Percentiles rank a stretch among this genome's conserved stretches.
Evolutionary conservation across 306 rosid species (phyloP).

Genomic region (Macrotyloma uniflorum): DNA sequence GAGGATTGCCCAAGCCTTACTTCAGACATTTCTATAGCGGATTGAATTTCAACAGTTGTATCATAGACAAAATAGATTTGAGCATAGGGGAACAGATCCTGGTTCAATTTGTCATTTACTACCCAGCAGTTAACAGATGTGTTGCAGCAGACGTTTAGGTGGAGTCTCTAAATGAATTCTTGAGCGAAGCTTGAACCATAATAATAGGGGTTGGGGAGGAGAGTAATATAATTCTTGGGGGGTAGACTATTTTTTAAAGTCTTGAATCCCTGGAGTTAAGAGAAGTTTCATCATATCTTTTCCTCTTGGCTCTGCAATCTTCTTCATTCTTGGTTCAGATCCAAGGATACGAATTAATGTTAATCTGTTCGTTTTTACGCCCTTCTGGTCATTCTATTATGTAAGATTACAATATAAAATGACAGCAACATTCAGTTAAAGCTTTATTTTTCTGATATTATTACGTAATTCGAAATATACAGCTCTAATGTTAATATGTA

Average conservation of each 20-base stretch:
- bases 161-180: not conserved
- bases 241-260: constrained; percentile 20
- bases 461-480: not conserved
- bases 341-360: constrained; percentile 10
- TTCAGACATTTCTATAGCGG: not conserved
- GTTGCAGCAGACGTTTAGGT: not conserved
- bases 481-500: not conserved
- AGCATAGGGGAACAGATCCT: not conserved
- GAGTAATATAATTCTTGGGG: constrained; percentile 16
- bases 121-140: not conserved
- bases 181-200: constrained; percentile 20
- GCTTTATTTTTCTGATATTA: not conserved
- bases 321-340: constrained; percentile 24
- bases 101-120: not conserved
- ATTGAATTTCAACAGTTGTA: not conserved
- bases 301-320: constrained; percentile 26
- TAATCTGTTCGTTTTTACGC: not conserved
- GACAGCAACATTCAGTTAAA: not conserved
- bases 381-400: not conserved
- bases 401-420: not conserved
- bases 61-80: not conserved
- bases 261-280: constrained; percentile 12
- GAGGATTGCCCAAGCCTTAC: not conserved
- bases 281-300: not conserved
- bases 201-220: constrained; percentile 13